Percentiles rank a stretch among this genome's conserved stretches.
Conservation (phyloP, 2,329 filamentous ascomycete genomes). For the Aspergillus transmontanensis region DNA sequence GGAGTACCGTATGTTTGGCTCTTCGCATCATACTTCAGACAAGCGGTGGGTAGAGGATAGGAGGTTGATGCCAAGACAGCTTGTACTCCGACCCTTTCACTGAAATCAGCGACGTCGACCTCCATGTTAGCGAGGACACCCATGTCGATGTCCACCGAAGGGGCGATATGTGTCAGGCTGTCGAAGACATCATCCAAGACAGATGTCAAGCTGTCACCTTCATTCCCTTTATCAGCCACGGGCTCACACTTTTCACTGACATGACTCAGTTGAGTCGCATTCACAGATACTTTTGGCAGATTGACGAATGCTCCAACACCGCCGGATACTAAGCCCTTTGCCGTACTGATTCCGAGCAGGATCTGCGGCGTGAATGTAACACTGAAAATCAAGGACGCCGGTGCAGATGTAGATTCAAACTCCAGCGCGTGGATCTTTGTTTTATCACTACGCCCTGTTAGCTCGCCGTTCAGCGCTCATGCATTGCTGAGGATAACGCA, state of each 20-base stretch:
- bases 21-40: conserved; percentile 21
- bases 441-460: conserved; percentile 13
- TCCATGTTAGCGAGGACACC: conserved; percentile 21
- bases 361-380: conserved; percentile 22
- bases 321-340: conserved; percentile 13
- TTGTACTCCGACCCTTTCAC: background rate
- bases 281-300: conserved; percentile 24
- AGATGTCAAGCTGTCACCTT: background rate
- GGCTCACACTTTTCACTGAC: conserved; percentile 24
- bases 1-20: background rate
- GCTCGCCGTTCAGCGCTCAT: background rate
- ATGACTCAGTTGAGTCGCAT: conserved; percentile 19
- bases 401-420: conserved; percentile 16
- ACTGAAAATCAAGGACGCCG: conserved; percentile 14
- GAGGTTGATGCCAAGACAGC: conserved; percentile 13
- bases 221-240: background rate
- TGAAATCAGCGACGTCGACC: conserved; percentile 11
- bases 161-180: conserved; percentile 20
- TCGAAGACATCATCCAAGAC: conserved; percentile 1
- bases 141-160: conserved; percentile 22
- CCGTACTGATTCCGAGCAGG: conserved; percentile 19
- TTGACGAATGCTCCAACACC: conserved; percentile 26
- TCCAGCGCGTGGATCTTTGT: conserved; percentile 20
- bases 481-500: conserved; percentile 20
- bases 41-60: conserved; percentile 21